Base-by-base conservation (phyloP, 2,329 filamentous ascomycete genomes). In the Sporothrix schenckii region DNA sequence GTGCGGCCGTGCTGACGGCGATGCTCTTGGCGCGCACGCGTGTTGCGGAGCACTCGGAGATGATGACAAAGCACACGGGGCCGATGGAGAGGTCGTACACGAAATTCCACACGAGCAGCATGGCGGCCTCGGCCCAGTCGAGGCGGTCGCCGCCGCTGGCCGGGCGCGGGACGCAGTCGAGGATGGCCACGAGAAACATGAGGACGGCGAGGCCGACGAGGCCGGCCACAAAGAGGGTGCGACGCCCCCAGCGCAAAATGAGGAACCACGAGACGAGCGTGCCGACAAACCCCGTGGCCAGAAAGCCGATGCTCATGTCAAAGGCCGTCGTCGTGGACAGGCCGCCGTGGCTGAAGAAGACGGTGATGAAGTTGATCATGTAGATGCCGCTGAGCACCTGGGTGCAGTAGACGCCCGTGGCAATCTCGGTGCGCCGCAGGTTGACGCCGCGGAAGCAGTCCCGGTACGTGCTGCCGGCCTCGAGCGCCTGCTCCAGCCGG, bases 351-450 rank as follows among this genome's bases (percentile, higher is more conserved):
- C 86, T 79, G 74, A 89, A 88, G 76, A 85, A 85, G 75, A 88
- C 88, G 1, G 86, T 89, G 0, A 86, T 88, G 73, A 89, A 91
- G 69, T 86, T 86, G 63, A 88, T 87, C 73, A 91, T 85, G 19
- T 88, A 87, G 72, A 88, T 87, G 27, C 89, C 88, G 67, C 85
- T 86, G 2, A 90, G 80, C 24, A 89, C 88, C 75, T 91, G 89
- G 2, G 88, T 88, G 3, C 86, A 84, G 81, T 89, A 91, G 4
- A 88, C 87, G 77, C 89, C 88, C 72, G 83, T 81, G 7, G 84
- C 82, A 50, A 87, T 86, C 76, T 87, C 85, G 0, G 85, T 87
- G 50, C 85, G 82, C 21, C 84, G 81, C 27, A 82, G 75, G 72
- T 86, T 85, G 44, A 80, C 80, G 1, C 83, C 84, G 61, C 77